Base-by-base conservation (phyloP, 2,329 filamentous ascomycete genomes). In the Diaporthe destruens region DNA sequence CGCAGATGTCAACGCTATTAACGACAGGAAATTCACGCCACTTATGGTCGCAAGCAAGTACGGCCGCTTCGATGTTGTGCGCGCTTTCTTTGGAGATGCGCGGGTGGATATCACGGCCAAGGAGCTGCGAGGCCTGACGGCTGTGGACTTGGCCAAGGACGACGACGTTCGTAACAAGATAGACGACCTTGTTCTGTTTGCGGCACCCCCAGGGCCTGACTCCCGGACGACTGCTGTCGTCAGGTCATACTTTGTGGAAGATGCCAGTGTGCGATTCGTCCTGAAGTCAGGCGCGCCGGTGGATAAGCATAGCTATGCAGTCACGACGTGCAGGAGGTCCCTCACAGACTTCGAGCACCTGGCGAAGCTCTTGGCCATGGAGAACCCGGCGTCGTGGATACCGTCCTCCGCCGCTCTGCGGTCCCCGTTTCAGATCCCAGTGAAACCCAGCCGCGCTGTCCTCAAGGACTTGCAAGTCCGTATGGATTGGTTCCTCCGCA, bases 41-140 rank as follows among this genome's bases (percentile, higher is more conserved):
- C 86, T 99, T 71, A 99, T 99, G 96, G 93, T 99, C 75, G 96
- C 96, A 9, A 98, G 96, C 87, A 99, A 99, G 81, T 99, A 98
- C 79, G 96, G 96, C 44, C 90, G 96, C 75, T 93, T 97, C 69
- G 96, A 98, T 77, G 94, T 98, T 86, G 96, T 99, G 23, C 89
- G 95, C 72, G 91, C 92, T 12, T 87, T 99, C 7, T 98, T 97
- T 81, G 89, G 92, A 54, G 96, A 99, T 80, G 90, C 94, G 32
- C 87, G 97, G 77, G 94, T 98, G 6, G 96, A 99, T 79, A 84
- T 96, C 18, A 91, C 92, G 54, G 90, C 95, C 39, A 93, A 93
- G 80, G 97, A 99, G 80, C 84, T 94, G 20, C 90, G 96, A 73
- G 96, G 96, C 0, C 86, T 99, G 77, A 98, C 96, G 9, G 96